Evolutionary conservation across 2,329 filamentous ascomycete genomes (phyloP), one percentile per base, ranked within the genome.

Genomic region (Calonectria pseudoturangicola): DNA sequence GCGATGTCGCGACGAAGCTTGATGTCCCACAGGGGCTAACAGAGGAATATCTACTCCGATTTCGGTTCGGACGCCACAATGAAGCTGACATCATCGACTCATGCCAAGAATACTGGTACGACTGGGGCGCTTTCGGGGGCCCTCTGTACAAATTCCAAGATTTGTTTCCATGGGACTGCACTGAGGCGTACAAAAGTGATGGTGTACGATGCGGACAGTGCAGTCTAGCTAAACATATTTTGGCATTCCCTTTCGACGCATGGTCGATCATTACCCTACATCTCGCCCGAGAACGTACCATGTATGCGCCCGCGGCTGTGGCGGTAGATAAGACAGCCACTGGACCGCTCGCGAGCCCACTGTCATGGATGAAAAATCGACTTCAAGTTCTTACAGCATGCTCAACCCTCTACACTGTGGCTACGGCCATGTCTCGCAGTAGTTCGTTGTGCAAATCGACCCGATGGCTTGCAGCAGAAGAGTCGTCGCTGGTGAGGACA

Each of bases 81-180:
- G 84, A 86, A 7, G 79, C 84, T 2, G 86, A 88, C 70, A 80
- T 88, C 6, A 82, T 87, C 33, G 86, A 88, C 75, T 82, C 81
- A 0, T 82, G 83, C 13, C 80, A 83, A 68, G 85, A 87, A 77
- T 88, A 87, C 72, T 88, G 86, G 86, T 79, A 84, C 68, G 86
- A 87, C 74, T 87, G 85, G 85, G 85, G 83, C 5, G 82, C 80
- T 9, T 86, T 87, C 68, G 82, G 79, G 1, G 79, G 77, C 4
- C 82, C 80, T 0, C 71, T 86, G 0, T 87, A 87, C 74, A 76
- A 70, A 13, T 83, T 86, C 60, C 85, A 86, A 65, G 81, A 84
- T 64, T 51, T 86, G 18, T 88, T 87, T 58, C 86, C 85, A 0
- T 88, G 86, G 86, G 86, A 88, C 70, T 88, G 86, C 75, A 87